Evolutionary conservation across 257 asterid species (phyloP).

Genomic region (Thymus quinquecostatus): DNA sequence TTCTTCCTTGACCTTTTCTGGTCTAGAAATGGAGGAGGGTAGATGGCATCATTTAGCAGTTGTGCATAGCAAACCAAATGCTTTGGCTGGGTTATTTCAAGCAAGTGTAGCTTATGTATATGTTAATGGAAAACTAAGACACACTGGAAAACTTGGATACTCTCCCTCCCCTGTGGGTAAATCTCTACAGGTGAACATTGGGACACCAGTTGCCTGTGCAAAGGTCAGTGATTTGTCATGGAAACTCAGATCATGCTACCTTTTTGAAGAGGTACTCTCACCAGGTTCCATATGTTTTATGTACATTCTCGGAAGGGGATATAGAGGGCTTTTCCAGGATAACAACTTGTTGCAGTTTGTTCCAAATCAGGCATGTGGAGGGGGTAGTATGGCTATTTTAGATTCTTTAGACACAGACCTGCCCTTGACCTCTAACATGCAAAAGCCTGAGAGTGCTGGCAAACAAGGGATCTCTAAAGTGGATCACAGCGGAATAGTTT

Average conservation of each 20-base stretch:
- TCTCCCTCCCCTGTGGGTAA: conserved; percentile 96
- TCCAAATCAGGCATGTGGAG: conserved; percentile 99
- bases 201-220: conserved; percentile 81
- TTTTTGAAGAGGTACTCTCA: conserved; percentile 95
- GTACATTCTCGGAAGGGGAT: conserved; percentile 96
- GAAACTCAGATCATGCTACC: conserved; percentile 95
- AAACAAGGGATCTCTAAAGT: conserved; percentile 75
- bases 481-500: conserved; percentile 92
- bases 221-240: conserved; percentile 85
- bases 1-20: conserved; percentile 84
- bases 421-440: conserved; percentile 63
- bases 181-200: conserved; percentile 92
- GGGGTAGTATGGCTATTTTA: conserved; percentile 97
- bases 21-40: conserved; percentile 94
- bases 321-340: conserved; percentile 97
- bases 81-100: conserved; percentile 98
- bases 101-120: conserved; percentile 95
- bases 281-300: conserved; percentile 97
- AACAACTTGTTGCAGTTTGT: conserved; percentile 84
- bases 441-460: conserved; percentile 71
- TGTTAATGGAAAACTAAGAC: conserved; percentile 88
- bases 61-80: conserved; percentile 99
- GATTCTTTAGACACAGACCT: conserved; percentile 91
- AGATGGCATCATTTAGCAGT: conserved; percentile 99
- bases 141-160: conserved; percentile 96